These are phyloP conservation scores for Coemansia sp. DNA, from an alignment of 192 early-diverging fungal genomes.

Conservation along the genomic window DNA sequence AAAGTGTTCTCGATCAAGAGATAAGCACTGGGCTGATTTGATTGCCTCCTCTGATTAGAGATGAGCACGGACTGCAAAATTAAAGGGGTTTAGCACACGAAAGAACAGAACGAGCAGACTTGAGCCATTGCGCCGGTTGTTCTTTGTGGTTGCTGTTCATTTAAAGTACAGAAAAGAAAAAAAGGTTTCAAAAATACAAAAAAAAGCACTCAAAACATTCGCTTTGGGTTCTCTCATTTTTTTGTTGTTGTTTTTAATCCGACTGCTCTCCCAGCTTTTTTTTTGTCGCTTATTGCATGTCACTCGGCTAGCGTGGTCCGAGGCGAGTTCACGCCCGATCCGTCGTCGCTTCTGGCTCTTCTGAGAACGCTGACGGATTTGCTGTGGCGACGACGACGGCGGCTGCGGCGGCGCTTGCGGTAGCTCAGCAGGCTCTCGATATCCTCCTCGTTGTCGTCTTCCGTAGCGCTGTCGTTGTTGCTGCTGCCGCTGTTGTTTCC, in stretches of 20 bases:
- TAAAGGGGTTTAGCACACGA: no score
- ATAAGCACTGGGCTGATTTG: no score
- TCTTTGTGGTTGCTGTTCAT: no score
- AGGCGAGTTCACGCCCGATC: neutral
- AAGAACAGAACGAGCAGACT: no score
- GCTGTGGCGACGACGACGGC: slow-evolving; percentile 20
- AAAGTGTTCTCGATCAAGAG: no score
- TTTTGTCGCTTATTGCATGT: neutral
- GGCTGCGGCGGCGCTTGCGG: slow-evolving; percentile 14
- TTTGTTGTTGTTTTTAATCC: neutral
- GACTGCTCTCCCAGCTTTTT: neutral
- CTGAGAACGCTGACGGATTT: slow-evolving; percentile 3
- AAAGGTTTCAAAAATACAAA: neutral
- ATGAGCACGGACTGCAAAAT: no score
- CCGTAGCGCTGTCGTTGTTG: slow-evolving; percentile 11
- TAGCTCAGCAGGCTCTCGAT: slow-evolving; percentile 22
- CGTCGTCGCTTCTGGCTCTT: slow-evolving; percentile 3
- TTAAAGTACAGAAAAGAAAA: no score
- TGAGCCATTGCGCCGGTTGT: no score
- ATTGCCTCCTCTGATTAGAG: no score
- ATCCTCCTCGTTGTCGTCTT: slow-evolving; percentile 9
- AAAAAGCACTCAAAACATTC: neutral
- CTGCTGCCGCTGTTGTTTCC: slow-evolving; percentile 13
- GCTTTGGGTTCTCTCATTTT: neutral
- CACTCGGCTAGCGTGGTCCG: slow-evolving; percentile 1